Evolutionary conservation across 176 grass and related monocot species (phyloP).

Genomic region (Tillandsia fasciculata): DNA sequence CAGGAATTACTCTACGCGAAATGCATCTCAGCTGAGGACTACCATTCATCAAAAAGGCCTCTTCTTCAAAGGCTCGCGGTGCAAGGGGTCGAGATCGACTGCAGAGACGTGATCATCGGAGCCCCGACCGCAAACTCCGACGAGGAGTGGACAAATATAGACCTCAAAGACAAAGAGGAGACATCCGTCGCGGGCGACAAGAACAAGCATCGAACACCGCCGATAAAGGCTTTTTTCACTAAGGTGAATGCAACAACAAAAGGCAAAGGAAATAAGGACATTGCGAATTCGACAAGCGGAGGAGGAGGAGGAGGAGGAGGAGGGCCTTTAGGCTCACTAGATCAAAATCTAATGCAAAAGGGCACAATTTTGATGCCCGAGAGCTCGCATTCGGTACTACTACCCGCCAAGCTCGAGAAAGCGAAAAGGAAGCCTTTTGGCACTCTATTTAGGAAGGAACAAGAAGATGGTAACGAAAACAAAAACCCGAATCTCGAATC

Average conservation of each 20-base stretch:
- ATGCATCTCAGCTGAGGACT: constrained; percentile 72
- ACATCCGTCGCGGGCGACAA: constrained; percentile 22
- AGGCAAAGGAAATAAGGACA: constrained; percentile 56
- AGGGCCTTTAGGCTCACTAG: too few relatives aligned
- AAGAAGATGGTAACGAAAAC: constrained; percentile 24
- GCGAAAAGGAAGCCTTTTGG: constrained; percentile 45
- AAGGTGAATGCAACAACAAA: constrained; percentile 27
- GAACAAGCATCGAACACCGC: constrained; percentile 44
- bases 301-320: constrained; percentile 15
- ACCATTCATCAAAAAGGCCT: constrained; percentile 71
- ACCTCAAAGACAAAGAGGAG: constrained; percentile 48
- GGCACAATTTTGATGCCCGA: constrained; percentile 40
- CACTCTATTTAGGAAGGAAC: constrained; percentile 21
- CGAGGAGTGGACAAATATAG: constrained; percentile 81
- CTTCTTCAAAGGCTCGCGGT: constrained; percentile 63
- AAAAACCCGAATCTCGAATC: constrained; percentile 30
- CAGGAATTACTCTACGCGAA: constrained; percentile 69
- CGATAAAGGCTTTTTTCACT: constrained; percentile 36
- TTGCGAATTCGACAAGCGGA: neutral
- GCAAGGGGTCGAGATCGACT: constrained; percentile 57
- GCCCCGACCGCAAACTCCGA: neutral
- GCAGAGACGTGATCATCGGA: constrained; percentile 40
- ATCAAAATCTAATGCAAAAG: constrained; percentile 29
- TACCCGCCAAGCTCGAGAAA: constrained; percentile 29
- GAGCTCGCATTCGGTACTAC: constrained; percentile 19